A percentile compares a stretch with the other conserved stretches of the same genome.
Conservation (phyloP, 352 stramenopile species). For the Globisporangium radiosum region DNA sequence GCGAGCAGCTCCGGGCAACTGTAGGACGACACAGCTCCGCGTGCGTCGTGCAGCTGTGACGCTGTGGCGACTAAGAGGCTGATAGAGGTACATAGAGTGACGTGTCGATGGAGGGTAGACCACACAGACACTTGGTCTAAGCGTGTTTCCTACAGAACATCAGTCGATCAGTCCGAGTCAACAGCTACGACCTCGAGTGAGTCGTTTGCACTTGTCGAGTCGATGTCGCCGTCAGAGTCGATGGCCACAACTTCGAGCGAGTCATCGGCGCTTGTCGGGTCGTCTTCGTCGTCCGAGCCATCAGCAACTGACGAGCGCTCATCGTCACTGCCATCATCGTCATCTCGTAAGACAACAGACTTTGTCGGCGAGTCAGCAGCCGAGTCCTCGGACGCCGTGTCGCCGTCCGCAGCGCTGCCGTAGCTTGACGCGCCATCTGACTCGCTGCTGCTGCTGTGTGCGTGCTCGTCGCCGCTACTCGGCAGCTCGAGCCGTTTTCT, state of each 20-base stretch:
- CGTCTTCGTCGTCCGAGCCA: background rate
- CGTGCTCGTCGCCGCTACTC: background rate
- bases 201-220: background rate
- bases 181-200: constrained; percentile 1
- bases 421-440: constrained; percentile 6
- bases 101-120: background rate
- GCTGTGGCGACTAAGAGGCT: background rate
- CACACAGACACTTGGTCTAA: background rate
- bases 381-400: background rate
- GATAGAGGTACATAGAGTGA: background rate
- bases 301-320: background rate
- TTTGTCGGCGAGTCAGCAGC: background rate
- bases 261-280: background rate
- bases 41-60: constrained; percentile 8
- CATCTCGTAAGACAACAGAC: too few relatives aligned
- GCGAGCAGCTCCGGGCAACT: constrained; percentile 12
- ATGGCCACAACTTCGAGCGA: background rate
- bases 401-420: constrained; percentile 4
- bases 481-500: background rate
- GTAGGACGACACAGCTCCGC: constrained; percentile 3
- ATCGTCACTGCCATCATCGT: background rate
- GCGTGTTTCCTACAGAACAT: background rate
- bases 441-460: constrained; percentile 1
- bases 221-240: background rate
- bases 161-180: background rate